Conservation (phyloP, 2,329 filamentous ascomycete species). For the Zymoseptoria tritici region DNA sequence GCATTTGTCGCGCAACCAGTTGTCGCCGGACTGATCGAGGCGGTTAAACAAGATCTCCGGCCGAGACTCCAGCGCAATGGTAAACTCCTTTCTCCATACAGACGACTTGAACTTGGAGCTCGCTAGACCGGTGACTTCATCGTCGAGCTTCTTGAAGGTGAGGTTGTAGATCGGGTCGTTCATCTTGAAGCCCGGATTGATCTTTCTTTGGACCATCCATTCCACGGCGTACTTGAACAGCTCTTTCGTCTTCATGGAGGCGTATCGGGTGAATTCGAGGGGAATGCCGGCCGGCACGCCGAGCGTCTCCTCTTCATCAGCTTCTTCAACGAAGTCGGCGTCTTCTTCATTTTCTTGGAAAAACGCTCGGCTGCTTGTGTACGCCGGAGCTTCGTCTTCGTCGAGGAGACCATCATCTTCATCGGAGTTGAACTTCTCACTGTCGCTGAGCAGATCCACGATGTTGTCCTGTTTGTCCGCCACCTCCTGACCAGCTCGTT, state of each 20-base stretch:
- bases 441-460: slow-evolving; percentile 21
- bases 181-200: slow-evolving; percentile 62
- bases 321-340: slow-evolving; percentile 45
- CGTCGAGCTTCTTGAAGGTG: slow-evolving; percentile 64
- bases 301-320: slow-evolving; percentile 50
- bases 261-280: slow-evolving; percentile 59
- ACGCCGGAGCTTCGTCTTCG: slow-evolving; percentile 5
- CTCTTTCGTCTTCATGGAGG: slow-evolving; percentile 60
- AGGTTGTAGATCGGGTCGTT: slow-evolving; percentile 58
- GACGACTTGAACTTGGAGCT: slow-evolving; percentile 65
- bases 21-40: slow-evolving; percentile 25
- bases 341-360: slow-evolving; percentile 46
- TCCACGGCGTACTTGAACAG: slow-evolving; percentile 68
- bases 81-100: slow-evolving; percentile 61
- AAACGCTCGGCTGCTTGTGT: slow-evolving; percentile 32
- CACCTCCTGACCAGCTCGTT: slow-evolving; percentile 29
- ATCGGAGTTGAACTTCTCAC: slow-evolving; percentile 24
- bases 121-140: slow-evolving; percentile 61
- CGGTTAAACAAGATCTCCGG: slow-evolving; percentile 45
- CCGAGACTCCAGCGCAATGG: slow-evolving; percentile 56
- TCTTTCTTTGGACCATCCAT: slow-evolving; percentile 73
- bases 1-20: slow-evolving; percentile 44
- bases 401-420: slow-evolving; percentile 30
- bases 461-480: slow-evolving; percentile 15
- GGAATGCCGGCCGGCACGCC: slow-evolving; percentile 56